phyloP scores from a whole-genome alignment of 1,284 basidiomycete genomes.

The Pseudozyma flocculosa region DNA sequence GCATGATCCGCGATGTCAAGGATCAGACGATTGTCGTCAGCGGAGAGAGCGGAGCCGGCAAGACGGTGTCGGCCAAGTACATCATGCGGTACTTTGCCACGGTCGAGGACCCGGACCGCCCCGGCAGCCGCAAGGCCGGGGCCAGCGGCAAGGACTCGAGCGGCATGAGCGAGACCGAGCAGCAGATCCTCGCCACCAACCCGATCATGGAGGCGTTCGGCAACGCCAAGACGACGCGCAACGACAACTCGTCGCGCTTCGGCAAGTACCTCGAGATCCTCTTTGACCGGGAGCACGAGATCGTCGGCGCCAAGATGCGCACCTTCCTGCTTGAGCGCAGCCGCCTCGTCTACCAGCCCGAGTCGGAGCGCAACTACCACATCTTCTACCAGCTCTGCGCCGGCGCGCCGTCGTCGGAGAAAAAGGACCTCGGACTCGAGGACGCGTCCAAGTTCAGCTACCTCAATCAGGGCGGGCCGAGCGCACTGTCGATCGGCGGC shows the following conservation, averaged over 20 bases:
- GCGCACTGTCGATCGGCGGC: slow-evolving; percentile 76
- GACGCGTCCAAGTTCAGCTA: slow-evolving; percentile 84
- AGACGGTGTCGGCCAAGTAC: slow-evolving; percentile 98
- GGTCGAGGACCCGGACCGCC: slow-evolving; percentile 76
- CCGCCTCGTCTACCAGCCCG: slow-evolving; percentile 93
- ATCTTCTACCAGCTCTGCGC: slow-evolving; percentile 99
- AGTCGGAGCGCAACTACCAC: slow-evolving; percentile 92
- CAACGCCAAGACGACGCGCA: slow-evolving; percentile 97
- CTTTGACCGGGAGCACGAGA: slow-evolving; percentile 91
- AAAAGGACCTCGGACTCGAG: slow-evolving; percentile 89
- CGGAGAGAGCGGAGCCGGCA: slow-evolving; percentile 98
- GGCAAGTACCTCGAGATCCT: slow-evolving; percentile 99
- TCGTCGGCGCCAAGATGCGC: slow-evolving; percentile 94
- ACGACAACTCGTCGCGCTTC: slow-evolving; percentile 98
- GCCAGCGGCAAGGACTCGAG: slow-evolving; percentile 65
- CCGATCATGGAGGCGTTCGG: slow-evolving; percentile 99
- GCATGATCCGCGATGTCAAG: slow-evolving; percentile 89
- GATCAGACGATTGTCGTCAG: slow-evolving; percentile 99
- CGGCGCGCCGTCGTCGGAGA: slow-evolving; percentile 89
- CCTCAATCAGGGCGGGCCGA: slow-evolving; percentile 89
- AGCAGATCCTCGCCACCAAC: slow-evolving; percentile 95
- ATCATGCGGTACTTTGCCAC: slow-evolving; percentile 99
- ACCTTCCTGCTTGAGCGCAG: slow-evolving; percentile 97
- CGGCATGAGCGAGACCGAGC: slow-evolving; percentile 86
- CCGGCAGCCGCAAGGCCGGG: slow-evolving; percentile 43